Evolutionary conservation across 2,329 filamentous ascomycete species (phyloP), one percentile per base, ranked within the genome.

Genomic region (Apiospora marii): DNA sequence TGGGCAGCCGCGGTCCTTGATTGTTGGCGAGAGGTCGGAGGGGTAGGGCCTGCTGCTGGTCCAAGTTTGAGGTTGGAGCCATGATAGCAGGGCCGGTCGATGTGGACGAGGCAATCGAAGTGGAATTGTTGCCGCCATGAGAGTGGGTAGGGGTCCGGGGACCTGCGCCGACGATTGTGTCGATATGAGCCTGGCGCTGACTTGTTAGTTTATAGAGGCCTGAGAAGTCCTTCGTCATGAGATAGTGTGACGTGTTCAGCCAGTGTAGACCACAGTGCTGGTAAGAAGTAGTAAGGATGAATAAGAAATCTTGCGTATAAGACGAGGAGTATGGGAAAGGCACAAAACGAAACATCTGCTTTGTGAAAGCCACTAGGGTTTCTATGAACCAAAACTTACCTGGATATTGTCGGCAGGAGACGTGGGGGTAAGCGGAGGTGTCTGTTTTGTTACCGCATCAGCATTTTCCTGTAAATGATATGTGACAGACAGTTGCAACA

Each of bases 131-230:
- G 22, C 16, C 53, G 30, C 73, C 70, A 14, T 68, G 67, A n/a
- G 67, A 67, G 22, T 74, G 64, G 34, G 72, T 74, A 2, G 78
- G 75, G 4, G 76, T 78, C 5, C 78, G 72, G 19, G 81, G 80
- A 27, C 76, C 79, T n/a, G 78, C 75, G 49, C 80, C 80, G 68
- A 84, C 77, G 70, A 84, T 83, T 22, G 74, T 81, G 74, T 84
- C 82, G 75, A 84, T 84, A 43, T 78, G 80, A n/a, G 78, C 78
- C 82, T 83, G 74, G 46, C 72, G 72, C 74, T 68, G 58, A 64
- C 34, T 64, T 41, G 44, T 70, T 41, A 51, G 68, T 8, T 30
- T 24, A 3, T 44, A 24, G 19, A 48, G 24, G 24, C 19, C 44
- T 7, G 49, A 8, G 37, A 53, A 14, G 34, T 68, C 48, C 16